phyloP scores from a whole-genome alignment of 1,139 yeast species.

The Kodamaea fungicola region DNA sequence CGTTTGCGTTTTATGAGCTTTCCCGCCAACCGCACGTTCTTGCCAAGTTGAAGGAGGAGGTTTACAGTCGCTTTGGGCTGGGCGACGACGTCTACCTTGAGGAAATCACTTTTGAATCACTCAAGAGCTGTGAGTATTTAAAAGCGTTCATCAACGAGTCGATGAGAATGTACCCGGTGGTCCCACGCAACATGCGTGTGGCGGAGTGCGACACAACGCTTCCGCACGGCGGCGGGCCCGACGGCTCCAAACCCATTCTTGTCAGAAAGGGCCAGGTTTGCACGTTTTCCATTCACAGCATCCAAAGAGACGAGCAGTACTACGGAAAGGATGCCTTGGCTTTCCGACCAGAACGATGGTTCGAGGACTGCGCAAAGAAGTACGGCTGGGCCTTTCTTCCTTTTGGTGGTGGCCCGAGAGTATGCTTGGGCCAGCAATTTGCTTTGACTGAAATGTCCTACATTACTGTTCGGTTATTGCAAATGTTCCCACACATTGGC shows the following conservation, averaged over 20 bases:
- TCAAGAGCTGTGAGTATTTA: constrained; percentile 47
- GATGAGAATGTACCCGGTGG: constrained; percentile 53
- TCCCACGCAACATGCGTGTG: constrained; percentile 48
- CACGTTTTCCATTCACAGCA: constrained; percentile 40
- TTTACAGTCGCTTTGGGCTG: constrained; percentile 32
- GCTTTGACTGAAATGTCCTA: constrained; percentile 55
- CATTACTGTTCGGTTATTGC: constrained; percentile 34
- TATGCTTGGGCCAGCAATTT: constrained; percentile 58
- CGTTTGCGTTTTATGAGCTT: constrained; percentile 38
- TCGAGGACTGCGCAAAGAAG: constrained; percentile 28
- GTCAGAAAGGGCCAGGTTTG: constrained; percentile 45
- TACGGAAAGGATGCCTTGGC: constrained; percentile 49
- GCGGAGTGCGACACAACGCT: constrained; percentile 44
- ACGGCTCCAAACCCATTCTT: constrained; percentile 38
- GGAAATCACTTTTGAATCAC: constrained; percentile 43
- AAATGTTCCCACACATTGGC: constrained; percentile 23
- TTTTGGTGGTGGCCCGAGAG: constrained; percentile 60
- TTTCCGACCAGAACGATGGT: constrained; percentile 53
- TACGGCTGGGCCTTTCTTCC: constrained; percentile 52
- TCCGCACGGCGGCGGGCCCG: constrained; percentile 53
- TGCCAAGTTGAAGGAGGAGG: constrained; percentile 29
- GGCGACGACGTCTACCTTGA: constrained; percentile 27
- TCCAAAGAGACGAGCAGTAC: constrained; percentile 41
- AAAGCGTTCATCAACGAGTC: constrained; percentile 47
- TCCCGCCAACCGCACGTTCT: constrained; percentile 37